These are phyloP conservation scores for Microbotryum intermedium DNA, from an alignment of 1,284 basidiomycete species.

Conservation along the genomic window DNA sequence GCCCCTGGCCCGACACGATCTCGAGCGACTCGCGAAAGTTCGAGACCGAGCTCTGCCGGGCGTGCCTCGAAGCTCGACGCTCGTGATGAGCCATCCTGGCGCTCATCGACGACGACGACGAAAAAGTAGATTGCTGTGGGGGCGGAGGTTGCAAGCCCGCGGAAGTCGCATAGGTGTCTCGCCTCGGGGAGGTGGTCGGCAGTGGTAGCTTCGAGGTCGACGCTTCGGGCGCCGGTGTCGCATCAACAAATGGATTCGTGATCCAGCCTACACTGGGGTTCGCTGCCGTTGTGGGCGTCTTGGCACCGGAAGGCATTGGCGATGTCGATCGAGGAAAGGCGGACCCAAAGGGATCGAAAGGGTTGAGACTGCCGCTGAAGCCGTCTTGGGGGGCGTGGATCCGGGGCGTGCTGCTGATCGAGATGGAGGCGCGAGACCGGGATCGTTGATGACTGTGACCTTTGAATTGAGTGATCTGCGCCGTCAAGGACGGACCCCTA, in stretches of 20 bases:
- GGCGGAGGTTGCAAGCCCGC: conserved; percentile 7
- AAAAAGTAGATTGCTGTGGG: not conserved
- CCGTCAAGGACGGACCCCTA: conserved; percentile 16
- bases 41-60: conserved; percentile 28
- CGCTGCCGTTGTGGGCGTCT: no score
- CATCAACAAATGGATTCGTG: no score
- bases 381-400: not conserved
- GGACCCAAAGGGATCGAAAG: not conserved
- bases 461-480: conserved; percentile 1
- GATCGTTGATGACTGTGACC: conserved; percentile 27
- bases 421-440: conserved; percentile 28
- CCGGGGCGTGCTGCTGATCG: not conserved
- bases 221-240: no score
- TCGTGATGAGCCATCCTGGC: conserved; percentile 13
- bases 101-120: not conserved
- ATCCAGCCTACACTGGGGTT: no score
- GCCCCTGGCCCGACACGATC: conserved; percentile 28
- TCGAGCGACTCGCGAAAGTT: conserved; percentile 35
- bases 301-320: no score
- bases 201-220: no score
- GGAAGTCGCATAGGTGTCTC: conserved; percentile 1
- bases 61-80: conserved; percentile 31
- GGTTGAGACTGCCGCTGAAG: not conserved
- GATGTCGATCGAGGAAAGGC: not conserved
- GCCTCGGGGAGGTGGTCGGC: no score